Evolutionary conservation across 2,329 filamentous ascomycete species (phyloP), one percentile per base, ranked within the genome.

Genomic region (Scolecobasidium constrictum): DNA sequence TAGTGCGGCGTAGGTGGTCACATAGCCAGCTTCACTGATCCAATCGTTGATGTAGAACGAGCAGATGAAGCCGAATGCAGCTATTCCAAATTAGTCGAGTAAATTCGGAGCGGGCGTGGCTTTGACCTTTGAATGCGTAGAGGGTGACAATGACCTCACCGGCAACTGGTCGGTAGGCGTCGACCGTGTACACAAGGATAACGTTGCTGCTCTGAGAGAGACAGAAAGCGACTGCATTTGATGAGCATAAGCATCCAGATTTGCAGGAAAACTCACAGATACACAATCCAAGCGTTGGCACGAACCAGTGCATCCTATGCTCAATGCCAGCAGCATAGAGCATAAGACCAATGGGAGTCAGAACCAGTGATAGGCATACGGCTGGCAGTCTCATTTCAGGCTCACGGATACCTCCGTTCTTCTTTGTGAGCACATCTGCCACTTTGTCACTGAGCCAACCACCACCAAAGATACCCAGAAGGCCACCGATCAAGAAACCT

Each of bases 31-130:
- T 44, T 62, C 21, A 5, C 61, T 56, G 28, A 78, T 66, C 74
- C 74, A 78, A 0, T 71, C 66, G 50, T 78, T 78, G 1, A 72
- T 77, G 52, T 77, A 77, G 52, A 78, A 78, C 0, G 68, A 73
- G 1, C 78, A 60, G 1, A 77, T 57, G 52, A 78, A 78, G 4
- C 72, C 73, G 50, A 78, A 76, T 5, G 68, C 53, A 13, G 71
- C 68, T 71, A 45, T 17, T 4, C 1, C 4, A 2, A 18, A 12
- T 17, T 18, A 5, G 12, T 17, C 12, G 34, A 17, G 37, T 37
- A 9, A 19, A 11, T 17, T 19, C 16, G 40, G 36, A 43, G 42
- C 17, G 18, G 19, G 9, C 38, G 16, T 28, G 17, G 22, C 18
- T 44, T 67, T 58, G 49, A 66, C 68, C 69, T 56, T 77, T 76